A percentile compares a stretch with the other conserved stretches of the same genome.
These are phyloP conservation scores for Smallanthus sonchifolius DNA, from an alignment of 129 eudicot genomes.

Conservation along the genomic window DNA sequence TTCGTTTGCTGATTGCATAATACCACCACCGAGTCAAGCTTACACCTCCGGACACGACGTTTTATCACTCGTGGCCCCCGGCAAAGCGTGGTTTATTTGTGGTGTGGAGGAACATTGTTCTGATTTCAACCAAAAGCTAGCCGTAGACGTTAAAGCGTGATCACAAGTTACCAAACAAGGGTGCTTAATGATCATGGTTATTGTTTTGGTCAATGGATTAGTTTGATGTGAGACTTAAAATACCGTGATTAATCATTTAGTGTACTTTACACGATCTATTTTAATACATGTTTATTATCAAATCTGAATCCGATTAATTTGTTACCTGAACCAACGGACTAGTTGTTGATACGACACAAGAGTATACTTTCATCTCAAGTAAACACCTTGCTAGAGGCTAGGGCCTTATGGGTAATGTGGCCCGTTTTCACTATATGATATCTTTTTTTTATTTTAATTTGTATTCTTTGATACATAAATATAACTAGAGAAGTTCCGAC, in stretches of 20 bases:
- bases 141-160: constrained; percentile 24
- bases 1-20: constrained; percentile 19
- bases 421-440: no score
- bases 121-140: constrained; percentile 26
- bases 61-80: constrained; percentile 10
- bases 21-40: constrained; percentile 28
- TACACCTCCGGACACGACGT: constrained; percentile 31
- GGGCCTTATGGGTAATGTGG: no score
- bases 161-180: neutral
- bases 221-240: neutral
- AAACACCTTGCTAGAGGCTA: no score
- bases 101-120: constrained; percentile 32
- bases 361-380: no score
- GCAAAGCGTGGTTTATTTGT: constrained; percentile 37
- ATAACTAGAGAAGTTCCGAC: no score
- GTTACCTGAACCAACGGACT: no score
- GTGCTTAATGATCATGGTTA: neutral
- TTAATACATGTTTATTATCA: neutral
- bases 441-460: no score
- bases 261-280: neutral
- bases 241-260: neutral
- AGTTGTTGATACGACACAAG: no score
- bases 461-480: no score
- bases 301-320: neutral
- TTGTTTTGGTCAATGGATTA: neutral